phyloP scores from a whole-genome alignment of 345 rosid species.

The Arabidopsis thaliana region TAIR10.1 NC_003075.7:1492001-1492500 shows the following conservation, averaged over 20 bases:
- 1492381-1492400: constrained; percentile 61
- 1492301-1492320: constrained; percentile 57
- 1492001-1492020: constrained; percentile 81
- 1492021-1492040: constrained; percentile 66
- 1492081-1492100: constrained; percentile 7
- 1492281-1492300: constrained; percentile 55
- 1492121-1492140: constrained; percentile 59
- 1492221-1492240: constrained; percentile 96
- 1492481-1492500: constrained; percentile 48
- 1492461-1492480: constrained; percentile 56
- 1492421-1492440: constrained; percentile 40
- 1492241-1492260: constrained; percentile 72
- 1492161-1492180: constrained; percentile 98
- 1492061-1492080: constrained; percentile 57
- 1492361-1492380: constrained; percentile 52
- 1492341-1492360: constrained; percentile 69
- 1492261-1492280: constrained; percentile 50
- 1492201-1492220: constrained; percentile 94
- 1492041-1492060: constrained; percentile 90
- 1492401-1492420: constrained; percentile 62
- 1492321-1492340: constrained; percentile 57
- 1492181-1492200: constrained; percentile 79
- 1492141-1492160: constrained; percentile 80
- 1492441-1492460: constrained; percentile 53
- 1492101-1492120: not conserved